Evolutionary conservation across 2,329 filamentous ascomycete species (phyloP).

Genomic region (Lachnellula arida): DNA sequence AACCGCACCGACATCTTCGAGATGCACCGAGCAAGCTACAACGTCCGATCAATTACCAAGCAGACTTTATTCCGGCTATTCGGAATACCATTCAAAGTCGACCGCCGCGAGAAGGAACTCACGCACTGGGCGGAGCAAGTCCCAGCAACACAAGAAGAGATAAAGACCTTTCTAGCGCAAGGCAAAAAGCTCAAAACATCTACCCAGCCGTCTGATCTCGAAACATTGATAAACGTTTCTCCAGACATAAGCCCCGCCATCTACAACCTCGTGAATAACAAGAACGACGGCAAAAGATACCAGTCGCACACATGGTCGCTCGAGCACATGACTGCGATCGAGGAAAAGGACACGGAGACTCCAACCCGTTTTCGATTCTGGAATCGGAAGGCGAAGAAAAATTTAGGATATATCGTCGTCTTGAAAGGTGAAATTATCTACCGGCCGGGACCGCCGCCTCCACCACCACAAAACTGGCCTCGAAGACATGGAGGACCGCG

Average conservation of each 20-base stretch:
- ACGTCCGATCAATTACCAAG: background rate
- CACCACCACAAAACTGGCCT: too few species aligned
- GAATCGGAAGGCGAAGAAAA: background rate
- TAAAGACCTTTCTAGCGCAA: background rate
- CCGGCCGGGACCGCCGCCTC: too few species aligned
- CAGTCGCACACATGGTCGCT: background rate
- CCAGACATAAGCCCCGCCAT: constrained; percentile 3
- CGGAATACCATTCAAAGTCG: constrained; percentile 3
- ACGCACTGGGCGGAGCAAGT: background rate
- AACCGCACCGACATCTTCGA: constrained; percentile 3
- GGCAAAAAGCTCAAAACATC: background rate
- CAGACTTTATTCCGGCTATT: constrained; percentile 7
- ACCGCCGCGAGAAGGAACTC: background rate
- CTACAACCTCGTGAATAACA: background rate
- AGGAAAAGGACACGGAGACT: background rate
- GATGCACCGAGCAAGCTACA: constrained; percentile 2
- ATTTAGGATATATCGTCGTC: too few species aligned
- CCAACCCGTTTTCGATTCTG: background rate
- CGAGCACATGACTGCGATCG: background rate
- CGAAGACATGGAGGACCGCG: background rate
- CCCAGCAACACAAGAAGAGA: constrained; percentile 5
- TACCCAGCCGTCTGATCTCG: background rate
- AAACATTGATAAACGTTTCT: constrained; percentile 1
- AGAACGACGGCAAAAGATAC: background rate
- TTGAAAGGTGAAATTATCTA: too few species aligned